Percentiles rank a stretch among this genome's conserved stretches.
These are phyloP conservation scores for Cryptococcus jaspeensis DNA, from an alignment of 1,284 basidiomycete species.

Conservation along the genomic window DNA sequence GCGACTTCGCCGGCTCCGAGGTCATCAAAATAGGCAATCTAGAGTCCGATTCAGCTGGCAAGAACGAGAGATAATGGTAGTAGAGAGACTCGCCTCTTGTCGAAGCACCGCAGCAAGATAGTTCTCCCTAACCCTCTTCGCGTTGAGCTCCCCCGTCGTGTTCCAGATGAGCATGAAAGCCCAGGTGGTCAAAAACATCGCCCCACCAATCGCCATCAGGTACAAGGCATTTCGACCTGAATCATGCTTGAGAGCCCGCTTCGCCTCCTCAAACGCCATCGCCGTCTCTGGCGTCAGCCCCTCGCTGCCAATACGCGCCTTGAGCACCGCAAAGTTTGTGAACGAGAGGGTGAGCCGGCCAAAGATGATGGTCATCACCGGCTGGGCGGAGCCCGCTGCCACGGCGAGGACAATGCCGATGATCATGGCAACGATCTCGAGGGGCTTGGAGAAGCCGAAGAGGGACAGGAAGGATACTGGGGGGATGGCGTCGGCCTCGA, in stretches of 20 bases:
- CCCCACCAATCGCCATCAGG: slow-evolving; percentile 53
- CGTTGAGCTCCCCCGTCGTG: slow-evolving; percentile 81
- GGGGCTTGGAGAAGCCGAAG: slow-evolving; percentile 42
- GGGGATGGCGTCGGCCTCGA: slow-evolving; percentile 26
- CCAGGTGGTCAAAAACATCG: slow-evolving; percentile 54
- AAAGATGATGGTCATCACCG: slow-evolving; percentile 51
- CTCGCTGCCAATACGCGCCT: slow-evolving; percentile 6
- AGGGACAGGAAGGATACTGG: slow-evolving; percentile 39
- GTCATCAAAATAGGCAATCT: slow-evolving; percentile 88
- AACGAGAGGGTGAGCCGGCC: slow-evolving; percentile 47
- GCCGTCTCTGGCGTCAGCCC: background rate
- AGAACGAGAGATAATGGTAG: background rate
- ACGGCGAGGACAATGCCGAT: slow-evolving; percentile 46
- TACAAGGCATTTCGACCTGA: slow-evolving; percentile 45
- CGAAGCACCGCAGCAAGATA: slow-evolving; percentile 52
- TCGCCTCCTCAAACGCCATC: slow-evolving; percentile 23
- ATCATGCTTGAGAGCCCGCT: slow-evolving; percentile 30
- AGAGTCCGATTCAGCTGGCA: slow-evolving; percentile 49
- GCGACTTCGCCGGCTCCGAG: slow-evolving; percentile 94
- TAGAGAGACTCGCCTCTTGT: slow-evolving; percentile 44
- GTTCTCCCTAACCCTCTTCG: slow-evolving; percentile 64
- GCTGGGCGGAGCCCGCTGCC: slow-evolving; percentile 47
- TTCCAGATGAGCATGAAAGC: slow-evolving; percentile 84
- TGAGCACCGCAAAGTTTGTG: slow-evolving; percentile 38
- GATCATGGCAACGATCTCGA: slow-evolving; percentile 41